Conservation (phyloP, 2,329 filamentous ascomycete species). For the Trichoderma atrobrunneum region DNA sequence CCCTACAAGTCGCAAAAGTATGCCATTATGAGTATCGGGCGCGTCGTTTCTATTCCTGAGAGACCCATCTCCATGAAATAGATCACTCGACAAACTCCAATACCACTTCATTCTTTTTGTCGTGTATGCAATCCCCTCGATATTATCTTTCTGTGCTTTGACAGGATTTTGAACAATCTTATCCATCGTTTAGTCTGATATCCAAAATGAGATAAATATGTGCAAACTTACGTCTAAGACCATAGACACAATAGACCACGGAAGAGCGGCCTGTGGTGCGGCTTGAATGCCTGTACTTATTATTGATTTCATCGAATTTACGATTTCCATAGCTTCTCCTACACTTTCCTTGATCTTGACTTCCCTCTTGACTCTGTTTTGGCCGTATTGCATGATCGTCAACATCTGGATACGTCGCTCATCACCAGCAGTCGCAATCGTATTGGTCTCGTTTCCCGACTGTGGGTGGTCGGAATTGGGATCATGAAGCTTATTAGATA, state of each 20-base stretch:
- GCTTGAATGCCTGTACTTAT: background rate
- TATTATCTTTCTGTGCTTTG: background rate
- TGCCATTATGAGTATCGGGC: background rate
- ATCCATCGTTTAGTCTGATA: fast-evolving
- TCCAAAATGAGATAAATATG: background rate
- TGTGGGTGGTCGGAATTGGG: background rate
- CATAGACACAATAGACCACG: background rate
- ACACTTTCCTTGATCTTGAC: background rate
- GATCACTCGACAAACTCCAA: background rate
- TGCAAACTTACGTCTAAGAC: background rate
- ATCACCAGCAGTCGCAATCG: background rate
- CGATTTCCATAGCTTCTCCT: background rate
- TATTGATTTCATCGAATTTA: background rate
- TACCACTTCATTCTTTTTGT: background rate
- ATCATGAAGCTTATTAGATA: background rate
- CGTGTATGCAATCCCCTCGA: background rate
- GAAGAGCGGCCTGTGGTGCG: background rate
- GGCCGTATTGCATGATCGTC: background rate
- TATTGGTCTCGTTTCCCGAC: background rate
- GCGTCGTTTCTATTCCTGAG: background rate
- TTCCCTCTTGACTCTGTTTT: background rate
- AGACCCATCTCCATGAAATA: background rate
- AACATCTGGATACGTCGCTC: background rate
- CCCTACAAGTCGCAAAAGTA: background rate
- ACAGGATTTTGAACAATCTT: background rate